Evolutionary conservation across 2,329 filamentous ascomycete genomes (phyloP).

Genomic region (Corynespora cassiicola): DNA sequence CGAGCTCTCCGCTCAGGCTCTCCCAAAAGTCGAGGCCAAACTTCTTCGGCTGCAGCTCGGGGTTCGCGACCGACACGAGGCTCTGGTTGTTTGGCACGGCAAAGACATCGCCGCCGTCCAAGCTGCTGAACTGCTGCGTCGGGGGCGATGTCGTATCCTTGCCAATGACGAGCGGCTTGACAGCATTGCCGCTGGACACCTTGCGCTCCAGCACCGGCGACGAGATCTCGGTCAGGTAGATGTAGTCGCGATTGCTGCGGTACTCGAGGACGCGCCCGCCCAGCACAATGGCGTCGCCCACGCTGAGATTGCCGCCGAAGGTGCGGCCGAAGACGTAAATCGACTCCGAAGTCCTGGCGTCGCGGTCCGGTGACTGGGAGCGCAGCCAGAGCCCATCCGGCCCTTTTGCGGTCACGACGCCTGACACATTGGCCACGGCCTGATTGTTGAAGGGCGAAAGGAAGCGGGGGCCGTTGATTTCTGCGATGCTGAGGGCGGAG

Average conservation of each 20-base stretch:
- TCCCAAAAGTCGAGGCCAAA: slow-evolving; percentile 80
- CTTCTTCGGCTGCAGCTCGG: slow-evolving; percentile 63
- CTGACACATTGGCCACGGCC: slow-evolving; percentile 64
- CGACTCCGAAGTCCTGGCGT: slow-evolving; percentile 67
- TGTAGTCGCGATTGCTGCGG: slow-evolving; percentile 61
- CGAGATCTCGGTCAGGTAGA: slow-evolving; percentile 70
- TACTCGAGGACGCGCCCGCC: slow-evolving; percentile 67
- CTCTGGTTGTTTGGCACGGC: slow-evolving; percentile 67
- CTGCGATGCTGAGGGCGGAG: slow-evolving; percentile 31
- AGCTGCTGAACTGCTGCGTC: slow-evolving; percentile 64
- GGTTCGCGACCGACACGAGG: slow-evolving; percentile 66
- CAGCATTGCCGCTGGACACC: slow-evolving; percentile 60
- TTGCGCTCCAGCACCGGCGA: slow-evolving; percentile 61
- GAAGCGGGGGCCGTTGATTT: slow-evolving; percentile 72
- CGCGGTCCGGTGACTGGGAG: slow-evolving; percentile 63
- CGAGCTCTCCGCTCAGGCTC: slow-evolving; percentile 70
- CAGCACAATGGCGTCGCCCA: slow-evolving; percentile 69
- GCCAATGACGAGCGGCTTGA: slow-evolving; percentile 67
- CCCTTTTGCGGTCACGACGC: slow-evolving; percentile 69
- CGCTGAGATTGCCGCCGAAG: slow-evolving; percentile 59
- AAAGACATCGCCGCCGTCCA: slow-evolving; percentile 72
- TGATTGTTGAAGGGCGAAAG: slow-evolving; percentile 66
- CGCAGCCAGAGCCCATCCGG: slow-evolving; percentile 69
- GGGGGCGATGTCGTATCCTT: slow-evolving; percentile 64
- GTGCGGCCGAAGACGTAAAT: slow-evolving; percentile 68